Evolutionary conservation across 2,329 filamentous ascomycete genomes (phyloP).

Genomic region (Talaromyces marneffei): DNA sequence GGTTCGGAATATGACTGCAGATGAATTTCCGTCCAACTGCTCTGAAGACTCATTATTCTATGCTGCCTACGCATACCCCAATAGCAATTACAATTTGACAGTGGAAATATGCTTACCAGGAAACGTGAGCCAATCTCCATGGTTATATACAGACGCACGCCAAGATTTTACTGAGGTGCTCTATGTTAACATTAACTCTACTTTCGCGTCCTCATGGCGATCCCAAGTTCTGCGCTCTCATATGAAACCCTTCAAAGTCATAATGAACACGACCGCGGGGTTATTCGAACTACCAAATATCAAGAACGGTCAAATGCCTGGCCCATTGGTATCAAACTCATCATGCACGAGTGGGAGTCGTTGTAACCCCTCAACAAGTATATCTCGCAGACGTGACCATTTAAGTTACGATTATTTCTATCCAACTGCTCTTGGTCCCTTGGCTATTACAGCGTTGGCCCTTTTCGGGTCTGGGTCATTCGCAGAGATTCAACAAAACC

Average conservation of each 20-base stretch:
- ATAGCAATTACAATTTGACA: not conserved
- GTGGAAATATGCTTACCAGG: constrained; percentile 26
- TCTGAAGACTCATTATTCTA: constrained; percentile 18
- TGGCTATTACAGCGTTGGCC: constrained; percentile 14
- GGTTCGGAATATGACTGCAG: constrained; percentile 15
- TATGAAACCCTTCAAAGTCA: constrained; percentile 18
- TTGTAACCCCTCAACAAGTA: not conserved
- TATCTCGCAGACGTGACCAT: not conserved
- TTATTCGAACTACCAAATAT: constrained; percentile 31
- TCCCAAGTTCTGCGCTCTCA: not conserved
- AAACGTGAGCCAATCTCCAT: constrained; percentile 21
- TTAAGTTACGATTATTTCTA: not conserved
- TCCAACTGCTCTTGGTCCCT: constrained; percentile 8
- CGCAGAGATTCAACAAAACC: constrained; percentile 3
- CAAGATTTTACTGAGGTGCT: constrained; percentile 28
- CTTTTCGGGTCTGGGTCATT: constrained; percentile 12
- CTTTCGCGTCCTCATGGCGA: not conserved
- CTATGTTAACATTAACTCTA: constrained; percentile 22
- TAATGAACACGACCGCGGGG: constrained; percentile 26
- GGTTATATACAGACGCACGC: constrained; percentile 21
- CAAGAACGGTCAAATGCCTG: constrained; percentile 21
- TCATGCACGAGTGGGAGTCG: not conserved
- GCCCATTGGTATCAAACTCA: constrained; percentile 4
- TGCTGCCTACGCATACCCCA: constrained; percentile 15
- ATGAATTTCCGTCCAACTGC: constrained; percentile 21